phyloP scores from a whole-genome alignment of 768 basidiomycete genomes.

The Lactifluus hygrophoroides region DNA sequence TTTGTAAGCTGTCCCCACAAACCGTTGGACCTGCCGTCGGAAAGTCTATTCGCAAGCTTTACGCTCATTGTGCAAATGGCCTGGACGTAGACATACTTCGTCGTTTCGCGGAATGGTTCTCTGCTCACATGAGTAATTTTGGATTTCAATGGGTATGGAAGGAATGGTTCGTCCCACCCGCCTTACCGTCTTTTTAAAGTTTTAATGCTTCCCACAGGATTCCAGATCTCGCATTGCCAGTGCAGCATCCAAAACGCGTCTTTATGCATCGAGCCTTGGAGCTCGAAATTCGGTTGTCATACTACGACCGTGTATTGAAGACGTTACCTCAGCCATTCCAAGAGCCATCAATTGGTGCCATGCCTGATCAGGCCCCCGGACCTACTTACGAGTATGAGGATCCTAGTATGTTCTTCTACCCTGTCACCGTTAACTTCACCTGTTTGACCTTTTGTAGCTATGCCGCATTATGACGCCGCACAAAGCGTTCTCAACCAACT shows the following conservation, averaged over 20 bases:
- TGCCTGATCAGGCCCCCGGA: slow-evolving; percentile 64
- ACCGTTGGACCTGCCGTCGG: slow-evolving; percentile 96
- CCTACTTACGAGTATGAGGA: slow-evolving; percentile 82
- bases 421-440: background rate
- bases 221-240: slow-evolving; percentile 64
- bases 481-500: slow-evolving; percentile 70
- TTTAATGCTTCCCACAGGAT: slow-evolving; percentile 46
- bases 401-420: slow-evolving; percentile 40
- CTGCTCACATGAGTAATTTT: slow-evolving; percentile 95
- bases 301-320: slow-evolving; percentile 86
- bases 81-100: slow-evolving; percentile 78
- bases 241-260: slow-evolving; percentile 76
- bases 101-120: slow-evolving; percentile 91
- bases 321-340: slow-evolving; percentile 83
- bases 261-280: slow-evolving; percentile 86
- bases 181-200: background rate
- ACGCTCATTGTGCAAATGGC: slow-evolving; percentile 68
- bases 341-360: slow-evolving; percentile 47
- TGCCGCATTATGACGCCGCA: slow-evolving; percentile 74
- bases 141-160: slow-evolving; percentile 99
- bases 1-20: slow-evolving; percentile 88
- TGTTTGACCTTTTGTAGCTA: slow-evolving; percentile 35
- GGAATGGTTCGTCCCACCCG: slow-evolving; percentile 65
- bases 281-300: slow-evolving; percentile 84
- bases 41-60: slow-evolving; percentile 86